Evolutionary conservation across 768 basidiomycete genomes (phyloP).

Genomic region (Phaeolepiota aurea): DNA sequence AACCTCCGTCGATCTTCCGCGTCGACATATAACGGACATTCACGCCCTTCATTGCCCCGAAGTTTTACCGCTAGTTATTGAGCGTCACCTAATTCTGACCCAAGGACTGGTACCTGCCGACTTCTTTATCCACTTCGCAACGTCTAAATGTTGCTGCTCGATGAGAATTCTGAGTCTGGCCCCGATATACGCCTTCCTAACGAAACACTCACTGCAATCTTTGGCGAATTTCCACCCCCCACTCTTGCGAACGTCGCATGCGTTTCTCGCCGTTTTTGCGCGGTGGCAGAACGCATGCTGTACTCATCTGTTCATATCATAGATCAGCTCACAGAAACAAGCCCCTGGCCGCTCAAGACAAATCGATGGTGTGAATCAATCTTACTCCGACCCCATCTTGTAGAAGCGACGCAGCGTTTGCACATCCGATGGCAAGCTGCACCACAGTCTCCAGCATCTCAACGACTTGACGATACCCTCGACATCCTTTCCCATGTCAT

Average conservation of each 20-base stretch:
- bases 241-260: slow-evolving; percentile 31
- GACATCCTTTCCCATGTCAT: slow-evolving; percentile 29
- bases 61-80: slow-evolving; percentile 26
- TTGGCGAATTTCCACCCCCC: slow-evolving; percentile 26
- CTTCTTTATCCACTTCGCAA: slow-evolving; percentile 5
- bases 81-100: slow-evolving; percentile 7
- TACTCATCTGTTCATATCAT: slow-evolving; percentile 43
- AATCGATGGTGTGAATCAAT: slow-evolving; percentile 47
- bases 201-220: slow-evolving; percentile 45
- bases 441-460: slow-evolving; percentile 14
- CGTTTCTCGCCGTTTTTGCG: slow-evolving; percentile 39
- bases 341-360: slow-evolving; percentile 32
- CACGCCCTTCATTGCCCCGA: slow-evolving; percentile 18
- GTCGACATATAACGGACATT: slow-evolving; percentile 23
- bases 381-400: slow-evolving; percentile 33
- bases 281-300: slow-evolving; percentile 50
- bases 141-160: slow-evolving; percentile 6
- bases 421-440: slow-evolving; percentile 49
- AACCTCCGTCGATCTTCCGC: slow-evolving; percentile 31
- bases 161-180: slow-evolving; percentile 6
- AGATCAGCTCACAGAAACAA: slow-evolving; percentile 34
- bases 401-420: slow-evolving; percentile 34
- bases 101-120: slow-evolving; percentile 5
- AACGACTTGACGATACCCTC: slow-evolving; percentile 27
- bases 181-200: slow-evolving; percentile 35